Evolutionary conservation across 2,329 filamentous ascomycete genomes (phyloP).

Genomic region (Clonostachys sp.): DNA sequence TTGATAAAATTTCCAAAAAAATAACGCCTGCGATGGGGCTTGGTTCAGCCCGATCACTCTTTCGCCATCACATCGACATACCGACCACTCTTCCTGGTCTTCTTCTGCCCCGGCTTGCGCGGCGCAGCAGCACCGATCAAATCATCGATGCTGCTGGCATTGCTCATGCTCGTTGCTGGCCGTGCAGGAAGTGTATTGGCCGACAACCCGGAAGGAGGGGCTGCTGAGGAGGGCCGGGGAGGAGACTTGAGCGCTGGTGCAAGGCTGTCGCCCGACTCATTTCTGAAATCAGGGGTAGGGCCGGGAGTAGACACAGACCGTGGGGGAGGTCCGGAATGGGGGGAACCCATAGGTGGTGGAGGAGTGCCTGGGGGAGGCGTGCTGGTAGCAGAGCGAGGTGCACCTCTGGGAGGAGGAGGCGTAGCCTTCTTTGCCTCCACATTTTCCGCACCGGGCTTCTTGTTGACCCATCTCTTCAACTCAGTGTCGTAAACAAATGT

Average conservation of each 20-base stretch:
- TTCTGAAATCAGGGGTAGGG: constrained; percentile 22
- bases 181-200: constrained; percentile 20
- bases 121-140: constrained; percentile 71
- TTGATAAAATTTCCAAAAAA: too few relatives aligned
- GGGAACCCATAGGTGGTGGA: constrained; percentile 13
- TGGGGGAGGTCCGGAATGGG: constrained; percentile 8
- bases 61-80: constrained; percentile 97
- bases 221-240: constrained; percentile 39
- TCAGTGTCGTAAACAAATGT: constrained; percentile 93
- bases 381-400: constrained; percentile 46
- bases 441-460: constrained; percentile 72
- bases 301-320: constrained; percentile 23
- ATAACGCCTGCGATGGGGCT: constrained; percentile 3
- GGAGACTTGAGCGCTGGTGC: constrained; percentile 19
- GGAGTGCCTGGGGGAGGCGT: constrained; percentile 43
- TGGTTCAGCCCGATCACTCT: constrained; percentile 11
- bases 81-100: constrained; percentile 75
- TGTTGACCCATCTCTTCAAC: constrained; percentile 98
- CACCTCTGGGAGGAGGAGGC: constrained; percentile 72
- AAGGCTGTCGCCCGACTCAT: constrained; percentile 27
- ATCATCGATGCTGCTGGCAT: constrained; percentile 93
- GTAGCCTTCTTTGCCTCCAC: constrained; percentile 57
- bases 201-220: constrained; percentile 45
- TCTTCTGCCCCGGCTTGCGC: constrained; percentile 61
- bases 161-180: constrained; percentile 79